These are phyloP conservation scores for Fomitiporia mediterranea DNA, from an alignment of 1,284 basidiomycete genomes.

Conservation along the genomic window DNA sequence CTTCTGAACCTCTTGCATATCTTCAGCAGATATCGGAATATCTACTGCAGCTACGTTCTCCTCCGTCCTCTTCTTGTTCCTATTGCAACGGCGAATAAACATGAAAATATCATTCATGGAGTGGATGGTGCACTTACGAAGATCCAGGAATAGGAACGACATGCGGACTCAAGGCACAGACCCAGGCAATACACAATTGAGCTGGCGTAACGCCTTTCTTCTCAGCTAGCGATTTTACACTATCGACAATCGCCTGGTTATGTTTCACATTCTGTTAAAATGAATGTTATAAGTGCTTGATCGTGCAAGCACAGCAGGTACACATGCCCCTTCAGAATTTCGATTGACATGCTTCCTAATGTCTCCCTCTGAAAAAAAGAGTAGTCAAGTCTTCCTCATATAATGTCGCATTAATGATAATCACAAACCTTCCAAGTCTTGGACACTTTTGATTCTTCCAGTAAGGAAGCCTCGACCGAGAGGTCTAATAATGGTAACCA, in stretches of 20 bases:
- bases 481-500: constrained; percentile 33
- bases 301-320: constrained; percentile 19
- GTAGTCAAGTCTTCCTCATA: constrained; percentile 1
- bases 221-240: constrained; percentile 40
- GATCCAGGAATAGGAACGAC: constrained; percentile 45
- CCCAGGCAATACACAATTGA: constrained; percentile 59
- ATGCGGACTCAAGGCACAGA: constrained; percentile 36
- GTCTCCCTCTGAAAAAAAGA: constrained; percentile 28
- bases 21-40: constrained; percentile 31
- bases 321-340: constrained; percentile 25
- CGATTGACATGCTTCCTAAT: constrained; percentile 23
- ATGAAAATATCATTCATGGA: background rate
- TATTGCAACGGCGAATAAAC: constrained; percentile 1
- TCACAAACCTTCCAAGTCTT: constrained; percentile 43
- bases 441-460: constrained; percentile 41
- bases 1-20: constrained; percentile 30
- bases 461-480: constrained; percentile 57
- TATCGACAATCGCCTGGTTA: constrained; percentile 50
- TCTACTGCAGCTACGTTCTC: constrained; percentile 35
- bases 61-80: constrained; percentile 31
- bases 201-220: constrained; percentile 44
- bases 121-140: constrained; percentile 20
- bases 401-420: background rate
- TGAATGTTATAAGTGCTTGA: background rate
- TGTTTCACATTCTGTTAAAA: constrained; percentile 40